phyloP scores from a whole-genome alignment of 176 grass and related monocot genomes.

The Triticum timopheevii region DNA sequence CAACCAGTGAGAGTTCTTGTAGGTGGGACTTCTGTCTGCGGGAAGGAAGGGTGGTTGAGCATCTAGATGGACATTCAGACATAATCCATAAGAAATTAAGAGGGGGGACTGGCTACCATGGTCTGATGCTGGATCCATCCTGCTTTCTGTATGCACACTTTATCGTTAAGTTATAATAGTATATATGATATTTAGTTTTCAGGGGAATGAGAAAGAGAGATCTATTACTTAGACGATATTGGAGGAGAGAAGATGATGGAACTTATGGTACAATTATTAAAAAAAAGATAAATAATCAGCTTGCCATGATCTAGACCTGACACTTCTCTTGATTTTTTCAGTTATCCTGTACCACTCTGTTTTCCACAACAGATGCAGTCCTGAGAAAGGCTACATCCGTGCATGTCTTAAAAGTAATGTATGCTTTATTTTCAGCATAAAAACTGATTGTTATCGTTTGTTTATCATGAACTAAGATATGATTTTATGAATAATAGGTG shows the following conservation, averaged over 20 bases:
- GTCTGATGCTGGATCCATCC: constrained; percentile 47
- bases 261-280: constrained; percentile 74
- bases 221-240: constrained; percentile 86
- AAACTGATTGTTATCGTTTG: not conserved
- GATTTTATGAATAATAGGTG: constrained; percentile 56
- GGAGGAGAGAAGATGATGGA: constrained; percentile 99
- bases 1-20: constrained; percentile 26
- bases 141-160: constrained; percentile 20
- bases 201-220: constrained; percentile 99
- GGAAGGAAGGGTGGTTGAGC: constrained; percentile 86
- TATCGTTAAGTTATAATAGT: constrained; percentile 37
- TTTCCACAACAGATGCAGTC: constrained; percentile 80
- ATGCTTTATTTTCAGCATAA: constrained; percentile 58
- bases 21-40: constrained; percentile 98
- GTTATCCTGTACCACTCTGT: constrained; percentile 98
- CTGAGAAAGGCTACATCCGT: constrained; percentile 76
- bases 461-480: constrained; percentile 27
- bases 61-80: constrained; percentile 90
- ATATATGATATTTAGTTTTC: constrained; percentile 55
- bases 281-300: constrained; percentile 20
- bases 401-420: constrained; percentile 99
- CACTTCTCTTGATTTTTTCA: constrained; percentile 52
- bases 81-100: constrained; percentile 98
- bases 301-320: constrained; percentile 37
- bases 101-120: constrained; percentile 86